phyloP scores from a whole-genome alignment of 1,284 basidiomycete genomes.

The Meripilus lineatus region DNA sequence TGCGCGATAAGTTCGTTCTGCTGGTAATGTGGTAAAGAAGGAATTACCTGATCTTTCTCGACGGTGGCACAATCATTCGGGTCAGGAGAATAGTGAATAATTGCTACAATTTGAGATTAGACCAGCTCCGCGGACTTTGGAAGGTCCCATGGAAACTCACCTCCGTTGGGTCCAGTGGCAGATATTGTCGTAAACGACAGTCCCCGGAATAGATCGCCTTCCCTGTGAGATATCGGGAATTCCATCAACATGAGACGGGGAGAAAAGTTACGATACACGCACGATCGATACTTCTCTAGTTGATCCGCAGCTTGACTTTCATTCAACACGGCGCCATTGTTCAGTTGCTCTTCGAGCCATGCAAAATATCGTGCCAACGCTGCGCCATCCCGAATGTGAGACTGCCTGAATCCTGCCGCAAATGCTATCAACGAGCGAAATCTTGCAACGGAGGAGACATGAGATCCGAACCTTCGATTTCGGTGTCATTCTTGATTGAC shows the following conservation, averaged over 20 bases:
- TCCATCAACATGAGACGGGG: background rate
- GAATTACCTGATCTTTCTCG: constrained; percentile 61
- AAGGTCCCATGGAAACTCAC: constrained; percentile 45
- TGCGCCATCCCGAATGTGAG: constrained; percentile 87
- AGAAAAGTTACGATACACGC: constrained; percentile 28
- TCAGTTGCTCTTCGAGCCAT: constrained; percentile 88
- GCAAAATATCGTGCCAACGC: constrained; percentile 88
- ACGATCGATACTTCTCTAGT: constrained; percentile 80
- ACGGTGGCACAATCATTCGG: constrained; percentile 73
- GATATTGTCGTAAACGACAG: constrained; percentile 93
- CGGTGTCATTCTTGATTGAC: constrained; percentile 84
- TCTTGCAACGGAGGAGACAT: background rate
- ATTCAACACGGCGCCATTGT: constrained; percentile 58
- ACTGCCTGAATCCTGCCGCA: constrained; percentile 79
- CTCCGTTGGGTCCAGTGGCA: constrained; percentile 82
- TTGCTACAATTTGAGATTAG: constrained; percentile 47
- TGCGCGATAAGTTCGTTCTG: constrained; percentile 6
- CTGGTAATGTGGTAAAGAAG: background rate
- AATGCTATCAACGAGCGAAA: background rate
- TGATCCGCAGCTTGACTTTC: constrained; percentile 82
- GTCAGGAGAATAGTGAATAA: constrained; percentile 92
- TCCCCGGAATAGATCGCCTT: constrained; percentile 79
- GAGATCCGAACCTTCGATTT: constrained; percentile 42
- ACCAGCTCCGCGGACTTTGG: background rate
- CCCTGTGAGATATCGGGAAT: constrained; percentile 33